Conservation (phyloP, 2,329 filamentous ascomycete species). For the Decorospora gaudefroyi region DNA sequence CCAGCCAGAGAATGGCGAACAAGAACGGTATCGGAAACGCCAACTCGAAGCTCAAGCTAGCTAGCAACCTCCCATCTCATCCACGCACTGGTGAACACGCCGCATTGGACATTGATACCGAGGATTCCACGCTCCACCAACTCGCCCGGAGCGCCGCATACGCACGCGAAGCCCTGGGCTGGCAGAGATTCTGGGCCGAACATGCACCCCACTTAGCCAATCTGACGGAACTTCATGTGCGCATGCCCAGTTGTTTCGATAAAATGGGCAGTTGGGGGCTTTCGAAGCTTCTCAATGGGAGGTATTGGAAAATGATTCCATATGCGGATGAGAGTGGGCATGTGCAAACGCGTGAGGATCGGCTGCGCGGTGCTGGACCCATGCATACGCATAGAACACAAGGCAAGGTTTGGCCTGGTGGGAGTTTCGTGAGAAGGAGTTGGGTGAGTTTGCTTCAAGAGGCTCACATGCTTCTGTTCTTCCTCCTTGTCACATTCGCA, state of each 20-base stretch:
- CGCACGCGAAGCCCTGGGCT: slow-evolving; percentile 29
- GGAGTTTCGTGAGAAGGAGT: slow-evolving; percentile 19
- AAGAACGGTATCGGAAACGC: neutral
- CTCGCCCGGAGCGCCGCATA: slow-evolving; percentile 24
- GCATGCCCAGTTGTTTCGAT: slow-evolving; percentile 32
- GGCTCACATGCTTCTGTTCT: too few species aligned
- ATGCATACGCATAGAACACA: slow-evolving; percentile 6
- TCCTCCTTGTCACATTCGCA: too few species aligned
- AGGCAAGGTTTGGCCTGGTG: slow-evolving; percentile 20
- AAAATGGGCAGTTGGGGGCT: slow-evolving; percentile 21
- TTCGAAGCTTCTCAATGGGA: slow-evolving; percentile 19
- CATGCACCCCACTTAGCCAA: slow-evolving; percentile 22
- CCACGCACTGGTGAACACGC: slow-evolving; percentile 23
- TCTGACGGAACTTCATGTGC: slow-evolving; percentile 24
- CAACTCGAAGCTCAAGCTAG: slow-evolving; percentile 6
- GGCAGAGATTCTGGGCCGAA: slow-evolving; percentile 33
- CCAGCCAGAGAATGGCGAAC: slow-evolving; percentile 2
- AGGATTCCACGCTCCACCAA: slow-evolving; percentile 14
- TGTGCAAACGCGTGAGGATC: slow-evolving; percentile 23
- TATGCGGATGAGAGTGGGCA: slow-evolving; percentile 28
- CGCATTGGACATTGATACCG: slow-evolving; percentile 2
- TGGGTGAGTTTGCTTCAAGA: slow-evolving; percentile 23
- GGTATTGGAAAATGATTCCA: slow-evolving; percentile 21
- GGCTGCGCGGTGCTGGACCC: neutral
- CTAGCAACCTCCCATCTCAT: slow-evolving; percentile 5